Percentiles rank a stretch among this genome's conserved stretches.
Evolutionary conservation across 331 rosid genomes (phyloP).

Genomic region (Acacia pycnantha): DNA sequence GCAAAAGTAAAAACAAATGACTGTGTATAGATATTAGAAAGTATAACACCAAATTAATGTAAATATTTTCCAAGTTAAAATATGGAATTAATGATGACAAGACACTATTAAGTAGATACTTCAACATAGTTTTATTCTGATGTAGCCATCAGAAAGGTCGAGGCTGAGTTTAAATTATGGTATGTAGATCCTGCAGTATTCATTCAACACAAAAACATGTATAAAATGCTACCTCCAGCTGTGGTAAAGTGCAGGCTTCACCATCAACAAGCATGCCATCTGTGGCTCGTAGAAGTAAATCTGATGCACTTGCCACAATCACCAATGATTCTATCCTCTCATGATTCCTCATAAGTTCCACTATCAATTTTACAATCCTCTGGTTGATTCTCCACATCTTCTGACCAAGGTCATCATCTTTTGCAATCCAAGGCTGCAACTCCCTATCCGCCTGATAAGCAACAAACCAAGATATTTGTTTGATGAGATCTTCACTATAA

Average conservation of each 20-base stretch:
- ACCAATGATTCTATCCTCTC: constrained; percentile 79
- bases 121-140: background rate
- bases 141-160: background rate
- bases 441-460: constrained; percentile 85
- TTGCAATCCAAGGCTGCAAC: constrained; percentile 97
- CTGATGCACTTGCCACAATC: constrained; percentile 89
- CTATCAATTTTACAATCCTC: constrained; percentile 86
- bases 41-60: background rate
- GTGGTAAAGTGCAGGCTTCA: constrained; percentile 98
- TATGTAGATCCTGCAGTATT: background rate
- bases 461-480: constrained; percentile 43
- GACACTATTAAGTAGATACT: background rate
- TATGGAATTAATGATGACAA: background rate
- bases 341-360: constrained; percentile 94
- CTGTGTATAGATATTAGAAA: background rate
- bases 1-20: background rate
- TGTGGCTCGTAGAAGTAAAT: constrained; percentile 92
- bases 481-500: too few species aligned
- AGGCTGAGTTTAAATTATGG: background rate
- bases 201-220: constrained; percentile 16
- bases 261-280: constrained; percentile 99
- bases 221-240: constrained; percentile 69
- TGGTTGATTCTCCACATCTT: constrained; percentile 98
- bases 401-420: constrained; percentile 92
- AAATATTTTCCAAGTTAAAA: background rate